Conservation (phyloP, 2,329 filamentous ascomycete species). For the Aschersonia sp. region DNA sequence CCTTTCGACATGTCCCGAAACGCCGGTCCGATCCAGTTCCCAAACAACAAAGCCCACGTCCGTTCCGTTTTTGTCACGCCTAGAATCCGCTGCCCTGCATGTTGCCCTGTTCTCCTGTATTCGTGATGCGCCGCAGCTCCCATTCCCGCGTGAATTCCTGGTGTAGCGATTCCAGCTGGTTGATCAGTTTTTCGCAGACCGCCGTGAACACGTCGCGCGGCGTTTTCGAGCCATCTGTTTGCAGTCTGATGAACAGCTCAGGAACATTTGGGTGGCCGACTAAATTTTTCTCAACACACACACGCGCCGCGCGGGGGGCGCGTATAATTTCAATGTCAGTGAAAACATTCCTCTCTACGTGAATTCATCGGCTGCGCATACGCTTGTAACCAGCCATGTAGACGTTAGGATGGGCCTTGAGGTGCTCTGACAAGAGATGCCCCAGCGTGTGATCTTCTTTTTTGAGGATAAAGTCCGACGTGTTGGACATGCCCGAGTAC, state of each 20-base stretch:
- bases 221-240: slow-evolving; percentile 77
- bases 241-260: slow-evolving; percentile 59
- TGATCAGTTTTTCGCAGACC: slow-evolving; percentile 69
- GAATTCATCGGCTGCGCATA: slow-evolving; percentile 19
- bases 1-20: slow-evolving; percentile 3
- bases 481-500: slow-evolving; percentile 86
- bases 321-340: background rate
- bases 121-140: slow-evolving; percentile 75
- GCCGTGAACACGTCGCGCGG: slow-evolving; percentile 80
- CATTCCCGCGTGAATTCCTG: slow-evolving; percentile 88
- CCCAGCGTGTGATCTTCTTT: slow-evolving; percentile 96
- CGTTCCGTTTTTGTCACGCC: background rate
- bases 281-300: slow-evolving; percentile 2
- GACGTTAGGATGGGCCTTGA: slow-evolving; percentile 73
- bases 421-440: slow-evolving; percentile 74
- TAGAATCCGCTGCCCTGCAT: slow-evolving; percentile 21
- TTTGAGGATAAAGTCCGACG: slow-evolving; percentile 86
- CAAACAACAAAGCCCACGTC: background rate
- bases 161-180: slow-evolving; percentile 64
- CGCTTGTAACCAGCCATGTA: slow-evolving; percentile 87
- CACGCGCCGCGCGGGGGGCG: too few relatives aligned
- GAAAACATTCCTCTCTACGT: slow-evolving; percentile 1
- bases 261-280: slow-evolving; percentile 47
- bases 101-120: slow-evolving; percentile 42
- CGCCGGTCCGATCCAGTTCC: slow-evolving; percentile 8